Conservation (phyloP, 2,329 filamentous ascomycete species). For the Ophiobolus disseminans region DNA sequence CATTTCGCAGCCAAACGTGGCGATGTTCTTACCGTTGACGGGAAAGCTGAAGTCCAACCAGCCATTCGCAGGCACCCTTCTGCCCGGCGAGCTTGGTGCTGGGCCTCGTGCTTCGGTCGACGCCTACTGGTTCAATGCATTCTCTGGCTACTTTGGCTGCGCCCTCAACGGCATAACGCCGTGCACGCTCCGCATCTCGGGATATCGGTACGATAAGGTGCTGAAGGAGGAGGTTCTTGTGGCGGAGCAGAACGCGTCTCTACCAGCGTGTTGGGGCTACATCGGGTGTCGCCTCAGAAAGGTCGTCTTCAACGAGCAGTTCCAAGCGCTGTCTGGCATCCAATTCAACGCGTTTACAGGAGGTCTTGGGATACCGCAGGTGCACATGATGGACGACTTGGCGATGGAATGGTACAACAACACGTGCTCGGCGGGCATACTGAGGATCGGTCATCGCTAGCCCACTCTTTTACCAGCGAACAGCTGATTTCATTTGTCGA, state of each 20-base stretch:
- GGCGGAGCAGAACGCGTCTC: constrained; percentile 48
- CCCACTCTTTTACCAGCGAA: not conserved
- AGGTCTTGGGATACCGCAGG: constrained; percentile 46
- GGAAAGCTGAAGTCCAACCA: constrained; percentile 33
- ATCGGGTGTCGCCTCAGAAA: constrained; percentile 53
- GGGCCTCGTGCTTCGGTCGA: constrained; percentile 52
- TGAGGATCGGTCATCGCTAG: constrained; percentile 43
- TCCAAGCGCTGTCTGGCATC: constrained; percentile 54
- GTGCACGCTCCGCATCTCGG: constrained; percentile 56
- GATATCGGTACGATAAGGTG: constrained; percentile 52
- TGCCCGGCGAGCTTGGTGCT: constrained; percentile 57
- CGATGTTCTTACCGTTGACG: constrained; percentile 54
- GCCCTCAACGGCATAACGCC: constrained; percentile 49
- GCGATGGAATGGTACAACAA: constrained; percentile 59
- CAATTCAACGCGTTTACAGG: constrained; percentile 57
- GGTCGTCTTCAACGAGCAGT: constrained; percentile 51
- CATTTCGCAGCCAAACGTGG: constrained; percentile 55
- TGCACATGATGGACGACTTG: constrained; percentile 59
- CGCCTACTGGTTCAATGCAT: constrained; percentile 61
- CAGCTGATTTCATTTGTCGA: not conserved
- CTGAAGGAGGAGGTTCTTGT: constrained; percentile 45
- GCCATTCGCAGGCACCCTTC: constrained; percentile 41
- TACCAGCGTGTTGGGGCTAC: constrained; percentile 52
- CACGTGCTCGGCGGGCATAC: constrained; percentile 55
- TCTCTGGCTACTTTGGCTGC: constrained; percentile 57